phyloP scores from a whole-genome alignment of 1,284 basidiomycete species.

The Farysia itapuensis region DNA sequence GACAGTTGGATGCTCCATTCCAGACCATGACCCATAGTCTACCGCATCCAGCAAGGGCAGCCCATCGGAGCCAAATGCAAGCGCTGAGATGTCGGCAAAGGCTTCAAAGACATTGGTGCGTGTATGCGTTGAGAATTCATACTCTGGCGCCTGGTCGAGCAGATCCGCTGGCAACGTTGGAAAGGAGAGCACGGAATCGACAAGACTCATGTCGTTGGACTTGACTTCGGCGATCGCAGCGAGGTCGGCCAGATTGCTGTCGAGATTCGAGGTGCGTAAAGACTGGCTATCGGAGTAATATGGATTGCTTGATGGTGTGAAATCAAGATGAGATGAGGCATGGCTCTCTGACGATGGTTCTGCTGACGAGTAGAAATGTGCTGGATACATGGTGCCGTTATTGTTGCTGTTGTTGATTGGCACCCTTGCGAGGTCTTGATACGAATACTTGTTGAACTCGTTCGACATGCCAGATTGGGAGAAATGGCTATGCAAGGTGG shows the following conservation, averaged over 20 bases:
- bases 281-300: constrained; percentile 1
- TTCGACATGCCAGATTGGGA: constrained; percentile 31
- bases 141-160: constrained; percentile 48
- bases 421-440: constrained; percentile 19
- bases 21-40: constrained; percentile 24
- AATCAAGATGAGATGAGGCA: constrained; percentile 12
- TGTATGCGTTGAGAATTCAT: constrained; percentile 55
- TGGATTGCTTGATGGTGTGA: constrained; percentile 1
- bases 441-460: constrained; percentile 15
- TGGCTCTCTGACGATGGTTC: constrained; percentile 5
- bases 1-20: constrained; percentile 10
- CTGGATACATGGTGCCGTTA: constrained; percentile 3
- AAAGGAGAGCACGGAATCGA: constrained; percentile 39
- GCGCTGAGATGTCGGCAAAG: constrained; percentile 12
- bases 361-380: constrained; percentile 10
- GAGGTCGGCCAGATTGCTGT: constrained; percentile 23
- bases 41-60: constrained; percentile 17
- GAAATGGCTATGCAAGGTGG: constrained; percentile 36
- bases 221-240: constrained; percentile 10
- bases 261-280: constrained; percentile 18
- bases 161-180: constrained; percentile 51
- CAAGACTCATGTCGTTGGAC: constrained; percentile 1
- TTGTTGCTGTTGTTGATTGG: constrained; percentile 2
- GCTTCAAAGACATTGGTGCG: constrained; percentile 52
- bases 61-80: constrained; percentile 21